Evolutionary conservation across 108 stramenopile genomes (phyloP).

Genomic region (Nitzschia palea): DNA sequence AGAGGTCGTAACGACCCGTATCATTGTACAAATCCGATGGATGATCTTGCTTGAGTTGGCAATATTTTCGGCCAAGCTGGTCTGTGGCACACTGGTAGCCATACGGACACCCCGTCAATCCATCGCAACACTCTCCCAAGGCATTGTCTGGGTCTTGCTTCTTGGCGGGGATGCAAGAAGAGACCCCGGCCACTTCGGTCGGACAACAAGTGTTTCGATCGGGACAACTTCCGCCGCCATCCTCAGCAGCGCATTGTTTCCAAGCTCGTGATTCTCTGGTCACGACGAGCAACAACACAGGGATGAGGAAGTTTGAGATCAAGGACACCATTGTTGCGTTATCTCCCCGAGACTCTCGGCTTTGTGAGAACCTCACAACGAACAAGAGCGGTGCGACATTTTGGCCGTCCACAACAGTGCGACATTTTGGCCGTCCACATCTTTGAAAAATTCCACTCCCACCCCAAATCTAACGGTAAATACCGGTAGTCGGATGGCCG

Average conservation of each 20-base stretch:
- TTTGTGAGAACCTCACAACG: too few relatives aligned
- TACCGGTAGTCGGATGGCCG: too few relatives aligned
- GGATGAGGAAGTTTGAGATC: not conserved
- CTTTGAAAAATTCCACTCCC: too few relatives aligned
- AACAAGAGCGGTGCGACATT: too few relatives aligned
- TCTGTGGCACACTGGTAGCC: conserved; percentile 34
- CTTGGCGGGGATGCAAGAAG: conserved; percentile 35
- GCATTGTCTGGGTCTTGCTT: conserved; percentile 16
- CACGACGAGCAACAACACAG: not conserved
- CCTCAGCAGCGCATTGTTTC: conserved; percentile 19
- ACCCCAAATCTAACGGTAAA: too few relatives aligned
- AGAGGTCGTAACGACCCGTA: conserved; percentile 32
- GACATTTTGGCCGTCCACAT: too few relatives aligned
- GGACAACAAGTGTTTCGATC: conserved; percentile 35
- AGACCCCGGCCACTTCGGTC: conserved; percentile 13
- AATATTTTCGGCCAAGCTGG: not conserved
- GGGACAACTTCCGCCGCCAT: conserved; percentile 46
- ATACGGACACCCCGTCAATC: conserved; percentile 30
- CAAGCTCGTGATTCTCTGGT: conserved; percentile 4
- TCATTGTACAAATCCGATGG: conserved; percentile 1
- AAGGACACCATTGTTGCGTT: too few relatives aligned
- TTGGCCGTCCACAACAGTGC: too few relatives aligned
- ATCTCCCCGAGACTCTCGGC: too few relatives aligned
- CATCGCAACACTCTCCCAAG: conserved; percentile 33
- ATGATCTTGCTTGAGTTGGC: not conserved